Conservation (phyloP, 352 stramenopile species). For the Globisporangium barbulae region DNA sequence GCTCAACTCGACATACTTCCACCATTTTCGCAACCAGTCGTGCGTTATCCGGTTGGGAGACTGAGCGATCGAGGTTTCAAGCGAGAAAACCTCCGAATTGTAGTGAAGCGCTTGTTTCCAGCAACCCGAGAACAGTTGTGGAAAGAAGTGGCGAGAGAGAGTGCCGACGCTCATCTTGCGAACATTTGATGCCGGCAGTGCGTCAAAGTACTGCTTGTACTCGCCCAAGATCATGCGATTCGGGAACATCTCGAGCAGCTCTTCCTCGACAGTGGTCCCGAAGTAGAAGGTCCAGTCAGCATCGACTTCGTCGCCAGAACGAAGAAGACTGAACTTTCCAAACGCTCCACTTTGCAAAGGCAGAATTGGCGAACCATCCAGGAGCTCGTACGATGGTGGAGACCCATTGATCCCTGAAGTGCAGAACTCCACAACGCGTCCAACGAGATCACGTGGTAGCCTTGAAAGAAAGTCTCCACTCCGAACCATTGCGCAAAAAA, state of each 20-base stretch:
- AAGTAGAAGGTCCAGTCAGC: conserved; percentile 33
- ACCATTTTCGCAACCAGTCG: conserved; percentile 50
- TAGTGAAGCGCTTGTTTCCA: conserved; percentile 22
- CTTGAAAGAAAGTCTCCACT: conserved; percentile 32
- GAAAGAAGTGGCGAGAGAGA: conserved; percentile 41
- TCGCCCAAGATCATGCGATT: conserved; percentile 34
- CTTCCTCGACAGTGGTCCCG: conserved; percentile 40
- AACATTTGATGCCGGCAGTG: conserved; percentile 46
- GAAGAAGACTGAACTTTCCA: conserved; percentile 27
- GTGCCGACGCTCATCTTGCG: conserved; percentile 25
- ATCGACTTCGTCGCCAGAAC: conserved; percentile 8
- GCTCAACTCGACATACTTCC: conserved; percentile 45
- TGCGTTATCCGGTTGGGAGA: conserved; percentile 15
- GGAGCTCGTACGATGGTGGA: conserved; percentile 12
- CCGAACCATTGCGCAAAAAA: conserved; percentile 47
- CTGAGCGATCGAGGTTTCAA: conserved; percentile 15
- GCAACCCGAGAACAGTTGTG: conserved; percentile 29
- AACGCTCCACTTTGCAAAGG: conserved; percentile 43
- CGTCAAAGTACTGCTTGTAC: conserved; percentile 46
- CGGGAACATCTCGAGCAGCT: conserved; percentile 42
- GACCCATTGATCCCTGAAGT: conserved; percentile 16
- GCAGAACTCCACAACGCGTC: conserved; percentile 49
- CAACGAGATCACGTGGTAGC: conserved; percentile 25
- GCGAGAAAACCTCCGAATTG: conserved; percentile 26
- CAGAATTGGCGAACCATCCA: conserved; percentile 45